phyloP scores from a whole-genome alignment of 352 stramenopile genomes.

The Phytophthora colocasiae region DNA sequence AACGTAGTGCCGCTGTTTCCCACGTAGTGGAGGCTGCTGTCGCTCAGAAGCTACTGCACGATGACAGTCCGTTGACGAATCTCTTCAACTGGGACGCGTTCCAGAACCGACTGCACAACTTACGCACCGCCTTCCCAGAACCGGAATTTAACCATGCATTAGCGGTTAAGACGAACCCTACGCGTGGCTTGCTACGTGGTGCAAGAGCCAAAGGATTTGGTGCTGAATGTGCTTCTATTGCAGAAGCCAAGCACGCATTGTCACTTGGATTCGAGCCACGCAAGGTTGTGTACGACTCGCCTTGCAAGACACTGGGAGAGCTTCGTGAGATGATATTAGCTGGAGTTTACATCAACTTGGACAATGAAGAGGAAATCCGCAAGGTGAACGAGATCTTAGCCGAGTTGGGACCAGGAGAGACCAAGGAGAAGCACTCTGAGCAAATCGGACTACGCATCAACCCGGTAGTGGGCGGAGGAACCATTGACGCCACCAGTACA shows the following conservation, averaged over 20 bases:
- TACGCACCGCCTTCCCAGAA: conserved; percentile 62
- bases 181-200: conserved; percentile 66
- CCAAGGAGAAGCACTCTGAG: conserved; percentile 35
- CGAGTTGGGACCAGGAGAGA: conserved; percentile 38
- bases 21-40: conserved; percentile 60
- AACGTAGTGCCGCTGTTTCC: conserved; percentile 41
- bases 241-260: conserved; percentile 82
- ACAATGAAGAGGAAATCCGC: conserved; percentile 92
- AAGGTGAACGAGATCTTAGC: conserved; percentile 74
- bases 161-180: conserved; percentile 85
- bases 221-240: conserved; percentile 85
- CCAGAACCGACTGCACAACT: conserved; percentile 61
- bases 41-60: conserved; percentile 53
- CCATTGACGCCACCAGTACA: conserved; percentile 87
- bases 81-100: conserved; percentile 75
- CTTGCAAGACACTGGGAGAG: conserved; percentile 91
- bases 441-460: conserved; percentile 93
- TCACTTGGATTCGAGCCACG: conserved; percentile 74
- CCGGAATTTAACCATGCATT: conserved; percentile 78
- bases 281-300: conserved; percentile 92
- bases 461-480: conserved; percentile 89
- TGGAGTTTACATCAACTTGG: conserved; percentile 92
- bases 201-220: conserved; percentile 61
- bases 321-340: conserved; percentile 77
- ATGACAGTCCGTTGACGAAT: conserved; percentile 68